Conservation (phyloP, 148 eudicot genomes). For the Diospyros kaki region DNA sequence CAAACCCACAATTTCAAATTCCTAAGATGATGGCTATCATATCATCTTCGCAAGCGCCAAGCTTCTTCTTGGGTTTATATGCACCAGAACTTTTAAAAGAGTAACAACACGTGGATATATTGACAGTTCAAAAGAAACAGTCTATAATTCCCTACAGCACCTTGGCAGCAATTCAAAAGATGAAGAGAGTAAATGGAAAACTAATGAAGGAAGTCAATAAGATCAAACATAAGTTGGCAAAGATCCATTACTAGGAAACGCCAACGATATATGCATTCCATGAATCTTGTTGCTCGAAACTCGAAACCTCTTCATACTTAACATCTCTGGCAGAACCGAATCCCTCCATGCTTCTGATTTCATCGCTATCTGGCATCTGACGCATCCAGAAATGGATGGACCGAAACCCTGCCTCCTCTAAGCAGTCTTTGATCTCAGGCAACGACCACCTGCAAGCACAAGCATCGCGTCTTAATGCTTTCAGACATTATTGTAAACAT, state of each 20-base stretch:
- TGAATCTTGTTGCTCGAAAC: conserved; percentile 87
- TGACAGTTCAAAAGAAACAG: too few species aligned
- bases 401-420: conserved; percentile 84
- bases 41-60: too few species aligned
- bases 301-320: conserved; percentile 80
- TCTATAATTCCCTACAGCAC: too few species aligned
- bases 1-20: too few species aligned
- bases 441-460: conserved; percentile 71
- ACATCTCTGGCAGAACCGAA: conserved; percentile 65
- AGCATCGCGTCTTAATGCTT: not conserved
- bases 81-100: too few species aligned
- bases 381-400: conserved; percentile 88
- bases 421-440: conserved; percentile 90
- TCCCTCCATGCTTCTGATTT: conserved; percentile 57
- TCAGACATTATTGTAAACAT: not conserved
- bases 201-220: not conserved
- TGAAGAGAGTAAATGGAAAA: too few species aligned
- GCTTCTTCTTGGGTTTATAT: too few species aligned
- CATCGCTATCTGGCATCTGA: conserved; percentile 69
- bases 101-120: too few species aligned
- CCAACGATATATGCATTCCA: conserved; percentile 96
- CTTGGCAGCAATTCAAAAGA: too few species aligned
- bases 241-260: conserved; percentile 41
- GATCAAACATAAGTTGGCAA: not conserved
- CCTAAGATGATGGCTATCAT: too few species aligned